Conservation (phyloP, 257 asterid genomes). For the Nicotiana undulata region DNA sequence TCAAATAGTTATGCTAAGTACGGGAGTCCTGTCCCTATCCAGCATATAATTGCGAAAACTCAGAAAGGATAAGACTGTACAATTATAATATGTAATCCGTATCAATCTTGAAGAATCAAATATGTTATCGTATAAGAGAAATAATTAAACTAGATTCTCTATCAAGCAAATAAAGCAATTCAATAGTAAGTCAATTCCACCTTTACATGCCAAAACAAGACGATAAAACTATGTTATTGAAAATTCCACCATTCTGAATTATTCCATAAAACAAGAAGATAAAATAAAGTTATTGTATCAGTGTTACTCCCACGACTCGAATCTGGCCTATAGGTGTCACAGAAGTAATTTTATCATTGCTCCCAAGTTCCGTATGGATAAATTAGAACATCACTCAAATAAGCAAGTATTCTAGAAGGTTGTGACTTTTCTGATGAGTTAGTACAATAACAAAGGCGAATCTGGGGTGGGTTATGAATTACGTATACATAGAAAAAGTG, state of each 20-base stretch:
- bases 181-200: neutral
- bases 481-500: neutral
- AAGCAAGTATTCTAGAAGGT: too few relatives aligned
- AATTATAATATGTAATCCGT: neutral
- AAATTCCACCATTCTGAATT: neutral
- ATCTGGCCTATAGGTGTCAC: too few relatives aligned
- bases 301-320: too few relatives aligned
- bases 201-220: neutral
- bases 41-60: neutral
- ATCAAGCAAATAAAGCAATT: neutral
- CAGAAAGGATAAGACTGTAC: neutral
- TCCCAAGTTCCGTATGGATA: too few relatives aligned
- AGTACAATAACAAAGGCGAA: neutral
- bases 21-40: too few relatives aligned
- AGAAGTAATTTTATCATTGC: too few relatives aligned
- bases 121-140: neutral
- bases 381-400: neutral
- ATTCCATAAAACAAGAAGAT: neutral
- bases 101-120: neutral
- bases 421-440: neutral
- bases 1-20: too few relatives aligned
- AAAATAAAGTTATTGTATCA: neutral
- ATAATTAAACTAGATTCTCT: neutral
- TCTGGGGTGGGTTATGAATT: neutral
- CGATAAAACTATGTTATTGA: neutral